Evolutionary conservation across 2,329 filamentous ascomycete species (phyloP), one percentile per base, ranked within the genome.

Genomic region (Cryphonectria parasitica): DNA sequence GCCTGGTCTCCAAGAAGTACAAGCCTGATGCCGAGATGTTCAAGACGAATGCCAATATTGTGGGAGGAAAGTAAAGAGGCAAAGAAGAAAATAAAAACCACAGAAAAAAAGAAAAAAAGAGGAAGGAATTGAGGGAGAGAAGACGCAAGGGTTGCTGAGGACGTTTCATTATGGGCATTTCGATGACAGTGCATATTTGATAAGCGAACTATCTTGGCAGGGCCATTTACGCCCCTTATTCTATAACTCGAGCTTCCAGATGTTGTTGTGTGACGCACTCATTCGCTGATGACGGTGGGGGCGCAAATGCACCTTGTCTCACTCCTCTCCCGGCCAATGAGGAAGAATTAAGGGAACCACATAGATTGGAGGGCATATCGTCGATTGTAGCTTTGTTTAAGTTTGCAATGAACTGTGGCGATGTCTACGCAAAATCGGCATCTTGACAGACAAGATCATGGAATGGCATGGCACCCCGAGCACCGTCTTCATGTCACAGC

Each of bases 1-100:
- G 63, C 25, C 63, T 64, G 25, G 41, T 64, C 15, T 64, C 63
- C n/a, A 45, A 49, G 41, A 64, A 64, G 28, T 49, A 64, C 63
- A 64, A 64, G 63, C 63, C 63, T 10, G 63, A 64, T 19, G 41
- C 63, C 8, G 43, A 31, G 41, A 64, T 64, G 63, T 34, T 64
- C 39, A 49, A 28, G 63, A 64, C 63, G 15, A 64, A 64, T 43
- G 63, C 63, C 41, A 64, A 64, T 19, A 64, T 64, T 5, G 28
- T 64, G 4, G 63, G 63, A 19, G 63, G 41, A 36, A 64, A 64
- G 41, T 52, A 45, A 13, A 8, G 15, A 22, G 2, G 17, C 7
- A 15, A 58, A 17, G 8, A 43, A 17, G 3, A 43, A 17, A 15
- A 15, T 3, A 45, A 45, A 22, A 22, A 45, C n/a, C n/a, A 49